Conservation (phyloP, 1,284 basidiomycete genomes). For the Pascua sp. region DNA sequence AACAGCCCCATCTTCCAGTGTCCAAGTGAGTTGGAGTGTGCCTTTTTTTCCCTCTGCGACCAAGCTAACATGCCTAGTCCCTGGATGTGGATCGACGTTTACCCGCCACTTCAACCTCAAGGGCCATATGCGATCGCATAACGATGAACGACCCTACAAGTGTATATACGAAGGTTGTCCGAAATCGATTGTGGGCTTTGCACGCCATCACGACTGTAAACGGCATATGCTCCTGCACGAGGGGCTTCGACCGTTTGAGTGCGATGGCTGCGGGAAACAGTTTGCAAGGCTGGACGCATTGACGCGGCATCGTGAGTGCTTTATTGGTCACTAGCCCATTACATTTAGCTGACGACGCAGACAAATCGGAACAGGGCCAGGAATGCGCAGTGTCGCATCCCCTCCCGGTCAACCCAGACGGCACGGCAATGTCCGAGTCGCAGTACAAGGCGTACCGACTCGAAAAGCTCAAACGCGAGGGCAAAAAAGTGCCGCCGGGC, state of each 20-base stretch:
- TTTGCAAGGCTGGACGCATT: slow-evolving; percentile 91
- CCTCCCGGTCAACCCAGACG: slow-evolving; percentile 48
- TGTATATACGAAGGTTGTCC: slow-evolving; percentile 90
- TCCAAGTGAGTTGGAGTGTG: slow-evolving; percentile 52
- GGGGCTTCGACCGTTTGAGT: slow-evolving; percentile 78
- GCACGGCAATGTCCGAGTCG: slow-evolving; percentile 45
- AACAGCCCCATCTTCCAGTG: slow-evolving; percentile 89
- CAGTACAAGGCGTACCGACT: slow-evolving; percentile 43
- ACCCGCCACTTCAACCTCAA: slow-evolving; percentile 61
- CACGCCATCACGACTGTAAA: slow-evolving; percentile 95
- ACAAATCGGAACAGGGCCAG: slow-evolving; percentile 50
- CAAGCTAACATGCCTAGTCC: slow-evolving; percentile 54
- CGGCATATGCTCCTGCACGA: slow-evolving; percentile 83
- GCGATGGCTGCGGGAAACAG: slow-evolving; percentile 87
- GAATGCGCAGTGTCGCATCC: slow-evolving; percentile 48
- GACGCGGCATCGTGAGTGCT: slow-evolving; percentile 68
- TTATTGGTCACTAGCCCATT: neutral
- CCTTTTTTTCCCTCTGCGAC: neutral
- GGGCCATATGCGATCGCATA: slow-evolving; percentile 94
- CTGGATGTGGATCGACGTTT: slow-evolving; percentile 92
- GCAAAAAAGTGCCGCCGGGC: no score
- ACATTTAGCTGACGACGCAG: slow-evolving; percentile 17
- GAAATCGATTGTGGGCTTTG: slow-evolving; percentile 69
- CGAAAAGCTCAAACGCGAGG: slow-evolving; percentile 16
- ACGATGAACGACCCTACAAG: slow-evolving; percentile 88